Base-by-base conservation (phyloP, 371 early-diverging fungal genomes). In the Amoeboaphelidium occidentale region DNA sequence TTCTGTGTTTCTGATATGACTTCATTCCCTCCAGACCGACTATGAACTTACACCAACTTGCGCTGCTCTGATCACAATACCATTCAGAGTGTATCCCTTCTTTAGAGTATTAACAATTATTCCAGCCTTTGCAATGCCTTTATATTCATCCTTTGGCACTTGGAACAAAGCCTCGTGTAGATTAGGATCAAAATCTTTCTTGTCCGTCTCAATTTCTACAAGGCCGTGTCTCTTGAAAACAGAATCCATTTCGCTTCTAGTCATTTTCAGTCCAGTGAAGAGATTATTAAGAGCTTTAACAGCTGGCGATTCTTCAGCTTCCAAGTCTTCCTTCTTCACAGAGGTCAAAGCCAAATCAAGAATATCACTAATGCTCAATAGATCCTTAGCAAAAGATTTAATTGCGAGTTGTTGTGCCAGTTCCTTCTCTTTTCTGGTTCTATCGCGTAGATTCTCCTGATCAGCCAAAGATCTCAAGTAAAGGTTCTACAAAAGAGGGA, bases 21-120 rank as follows among this genome's bases (percentile, higher is more conserved):
- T n/a, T n/a, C n/a, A n/a, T n/a, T n/a, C n/a, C n/a, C n/a, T n/a
- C n/a, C n/a, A n/a, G n/a, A n/a, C n/a, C n/a, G n/a, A n/a, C n/a
- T n/a, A n/a, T n/a, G n/a, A n/a, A n/a, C n/a, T n/a, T n/a, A 97
- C 96, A 53, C 96, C 94, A 41, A 97, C 97, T 63, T 94, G 85
- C 46, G 96, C 89, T 45, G 92, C 86, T 57, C 97, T 69, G 54
- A 97, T 56, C 2, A 94, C 82, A 53, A 90, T 79, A 48, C 81
- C 90, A 58, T 88, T 79, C 49, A 97, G 57, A 55, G 65, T 78
- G 64, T 78, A 97, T 24, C 97, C 97, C 49, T 70, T 62, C 74
- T 93, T 97, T 58, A 79, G 75, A 12, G 90, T 88, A 43, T 74
- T 67, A 54, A 85, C 74, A 43, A 97, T 69, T 6, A 78, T 76